These are phyloP conservation scores for Penicillium tannophilum DNA, from an alignment of 495 filamentous ascomycete species.

Conservation along the genomic window DNA sequence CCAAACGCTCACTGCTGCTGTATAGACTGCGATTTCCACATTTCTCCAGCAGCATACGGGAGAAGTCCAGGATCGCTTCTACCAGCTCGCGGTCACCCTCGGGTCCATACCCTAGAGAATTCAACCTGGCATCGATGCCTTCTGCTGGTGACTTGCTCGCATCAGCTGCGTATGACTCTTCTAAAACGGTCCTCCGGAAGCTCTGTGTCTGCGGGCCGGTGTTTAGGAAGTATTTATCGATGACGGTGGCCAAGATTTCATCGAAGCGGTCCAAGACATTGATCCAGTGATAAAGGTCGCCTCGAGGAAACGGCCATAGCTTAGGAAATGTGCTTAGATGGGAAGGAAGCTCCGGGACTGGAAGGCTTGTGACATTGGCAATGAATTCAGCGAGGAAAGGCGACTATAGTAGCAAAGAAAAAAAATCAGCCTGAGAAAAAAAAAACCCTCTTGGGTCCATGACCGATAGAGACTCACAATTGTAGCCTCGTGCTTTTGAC, in stretches of 20 bases:
- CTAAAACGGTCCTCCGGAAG: constrained; percentile 66
- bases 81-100: constrained; percentile 82
- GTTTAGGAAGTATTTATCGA: constrained; percentile 76
- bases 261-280: constrained; percentile 93
- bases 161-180: constrained; percentile 52
- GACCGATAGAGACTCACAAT: constrained; percentile 62
- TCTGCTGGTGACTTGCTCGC: constrained; percentile 40
- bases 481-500: constrained; percentile 89
- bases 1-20: constrained; percentile 83
- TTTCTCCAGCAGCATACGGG: constrained; percentile 82
- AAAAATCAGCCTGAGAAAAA: constrained; percentile 21
- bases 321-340: constrained; percentile 79
- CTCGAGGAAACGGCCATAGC: constrained; percentile 94
- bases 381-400: constrained; percentile 83
- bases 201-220: constrained; percentile 77
- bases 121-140: constrained; percentile 56
- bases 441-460: constrained; percentile 9
- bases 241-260: constrained; percentile 77
- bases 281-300: constrained; percentile 98
- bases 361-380: constrained; percentile 61
- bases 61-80: constrained; percentile 80
- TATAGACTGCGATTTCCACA: constrained; percentile 98
- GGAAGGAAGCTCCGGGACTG: constrained; percentile 73
- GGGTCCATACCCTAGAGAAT: constrained; percentile 59
- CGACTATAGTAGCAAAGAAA: constrained; percentile 60